Evolutionary conservation across 108 stramenopile genomes (phyloP).

Genomic region (Nannochloropsis salina): DNA sequence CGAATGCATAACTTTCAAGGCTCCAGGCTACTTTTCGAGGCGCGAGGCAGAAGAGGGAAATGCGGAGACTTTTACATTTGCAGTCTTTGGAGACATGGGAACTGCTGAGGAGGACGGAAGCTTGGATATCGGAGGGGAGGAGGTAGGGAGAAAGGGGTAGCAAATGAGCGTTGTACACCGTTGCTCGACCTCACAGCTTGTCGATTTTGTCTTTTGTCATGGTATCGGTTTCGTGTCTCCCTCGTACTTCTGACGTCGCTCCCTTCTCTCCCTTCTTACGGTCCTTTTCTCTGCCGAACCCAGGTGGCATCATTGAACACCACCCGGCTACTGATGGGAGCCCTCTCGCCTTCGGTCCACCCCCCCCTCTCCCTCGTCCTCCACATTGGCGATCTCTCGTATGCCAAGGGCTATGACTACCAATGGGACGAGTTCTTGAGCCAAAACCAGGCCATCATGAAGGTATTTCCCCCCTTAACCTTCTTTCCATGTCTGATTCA

Average conservation of each 20-base stretch:
- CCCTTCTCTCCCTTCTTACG: neutral
- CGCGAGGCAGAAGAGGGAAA: neutral
- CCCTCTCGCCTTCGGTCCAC: neutral
- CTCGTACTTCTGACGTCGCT: neutral
- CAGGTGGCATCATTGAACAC: neutral
- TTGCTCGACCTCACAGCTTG: constrained; percentile 11
- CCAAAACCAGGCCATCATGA: constrained; percentile 36
- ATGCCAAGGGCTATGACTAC: constrained; percentile 41
- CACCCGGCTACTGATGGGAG: neutral
- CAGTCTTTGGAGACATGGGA: constrained; percentile 47
- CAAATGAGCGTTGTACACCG: neutral
- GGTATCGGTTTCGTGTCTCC: neutral
- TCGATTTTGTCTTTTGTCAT: neutral
- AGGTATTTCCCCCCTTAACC: neutral
- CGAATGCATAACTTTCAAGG: constrained; percentile 14
- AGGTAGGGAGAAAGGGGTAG: neutral
- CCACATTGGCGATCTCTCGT: constrained; percentile 49
- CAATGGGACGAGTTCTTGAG: constrained; percentile 52
- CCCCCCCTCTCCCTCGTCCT: constrained; percentile 40
- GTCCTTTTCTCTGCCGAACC: neutral
- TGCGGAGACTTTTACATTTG: constrained; percentile 26
- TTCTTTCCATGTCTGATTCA: neutral
- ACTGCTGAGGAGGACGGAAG: constrained; percentile 42
- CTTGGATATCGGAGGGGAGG: neutral
- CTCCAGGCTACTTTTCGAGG: constrained; percentile 7